Evolutionary conservation across 1,139 yeast species (phyloP).

Genomic region (Hansenula anomala): DNA sequence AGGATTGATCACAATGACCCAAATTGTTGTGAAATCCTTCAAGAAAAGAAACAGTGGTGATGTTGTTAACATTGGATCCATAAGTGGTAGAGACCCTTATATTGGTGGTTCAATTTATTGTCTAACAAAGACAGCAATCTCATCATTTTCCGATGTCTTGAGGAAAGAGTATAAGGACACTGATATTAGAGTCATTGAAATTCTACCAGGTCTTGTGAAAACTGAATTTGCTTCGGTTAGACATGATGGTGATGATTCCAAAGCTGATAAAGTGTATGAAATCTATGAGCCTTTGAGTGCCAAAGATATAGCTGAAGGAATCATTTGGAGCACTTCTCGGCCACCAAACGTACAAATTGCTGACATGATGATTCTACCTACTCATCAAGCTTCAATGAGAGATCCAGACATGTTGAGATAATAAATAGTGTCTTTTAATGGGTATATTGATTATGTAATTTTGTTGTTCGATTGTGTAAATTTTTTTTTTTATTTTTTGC

Average conservation of each 20-base stretch:
- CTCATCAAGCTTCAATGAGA: constrained; percentile 53
- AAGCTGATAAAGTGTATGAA: constrained; percentile 68
- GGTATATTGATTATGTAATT: background rate
- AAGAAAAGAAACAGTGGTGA: constrained; percentile 44
- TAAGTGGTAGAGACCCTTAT: constrained; percentile 85
- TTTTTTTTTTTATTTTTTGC: background rate
- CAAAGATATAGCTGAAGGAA: constrained; percentile 77
- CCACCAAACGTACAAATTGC: constrained; percentile 74
- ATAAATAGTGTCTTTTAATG: too few relatives aligned
- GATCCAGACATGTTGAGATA: constrained; percentile 7
- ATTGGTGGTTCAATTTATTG: constrained; percentile 87
- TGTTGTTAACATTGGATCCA: constrained; percentile 77
- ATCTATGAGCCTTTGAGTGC: constrained; percentile 73
- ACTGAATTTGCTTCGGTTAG: constrained; percentile 81
- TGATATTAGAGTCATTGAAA: constrained; percentile 71
- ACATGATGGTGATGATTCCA: constrained; percentile 62
- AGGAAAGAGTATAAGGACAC: constrained; percentile 76
- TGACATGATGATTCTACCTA: constrained; percentile 70
- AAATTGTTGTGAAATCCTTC: constrained; percentile 33
- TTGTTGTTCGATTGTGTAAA: background rate
- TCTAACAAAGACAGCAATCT: constrained; percentile 81
- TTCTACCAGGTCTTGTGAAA: constrained; percentile 86
- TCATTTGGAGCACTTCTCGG: constrained; percentile 68
- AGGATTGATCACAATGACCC: constrained; percentile 57
- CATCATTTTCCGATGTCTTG: constrained; percentile 69